Evolutionary conservation across 306 rosid genomes (phyloP).

Genomic region (Fagus crenata): DNA sequence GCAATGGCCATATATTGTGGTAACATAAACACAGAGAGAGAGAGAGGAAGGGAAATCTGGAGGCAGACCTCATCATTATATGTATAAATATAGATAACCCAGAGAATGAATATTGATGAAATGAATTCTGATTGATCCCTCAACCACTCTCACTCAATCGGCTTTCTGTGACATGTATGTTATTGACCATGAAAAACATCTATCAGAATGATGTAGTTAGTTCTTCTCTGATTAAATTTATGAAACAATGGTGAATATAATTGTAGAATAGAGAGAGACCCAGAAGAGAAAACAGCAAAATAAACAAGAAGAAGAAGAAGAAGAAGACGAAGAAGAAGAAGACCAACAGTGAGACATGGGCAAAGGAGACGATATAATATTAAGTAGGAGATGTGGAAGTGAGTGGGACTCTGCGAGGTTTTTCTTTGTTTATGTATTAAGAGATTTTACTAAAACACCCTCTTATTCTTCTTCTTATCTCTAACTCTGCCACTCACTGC

Average conservation of each 20-base stretch:
- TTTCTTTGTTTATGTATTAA: not conserved
- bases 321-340: too few species aligned
- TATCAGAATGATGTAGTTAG: not conserved
- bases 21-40: not conserved
- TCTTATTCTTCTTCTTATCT: not conserved
- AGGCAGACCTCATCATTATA: constrained; percentile 42
- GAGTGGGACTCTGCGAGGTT: not conserved
- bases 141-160: not conserved
- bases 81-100: not conserved
- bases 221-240: not conserved
- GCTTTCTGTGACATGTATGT: not conserved
- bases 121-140: constrained; percentile 5
- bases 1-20: not conserved
- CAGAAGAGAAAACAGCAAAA: not conserved
- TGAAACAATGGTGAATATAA: not conserved
- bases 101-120: not conserved
- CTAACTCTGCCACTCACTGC: not conserved
- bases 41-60: not conserved
- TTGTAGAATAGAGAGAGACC: not conserved
- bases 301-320: not conserved
- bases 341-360: not conserved
- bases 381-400: not conserved
- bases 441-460: not conserved
- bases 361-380: not conserved
- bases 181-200: not conserved